Evolutionary conservation across 257 asterid species (phyloP), one percentile per base, ranked within the genome.

Genomic region (Gentiana macrophylla): DNA sequence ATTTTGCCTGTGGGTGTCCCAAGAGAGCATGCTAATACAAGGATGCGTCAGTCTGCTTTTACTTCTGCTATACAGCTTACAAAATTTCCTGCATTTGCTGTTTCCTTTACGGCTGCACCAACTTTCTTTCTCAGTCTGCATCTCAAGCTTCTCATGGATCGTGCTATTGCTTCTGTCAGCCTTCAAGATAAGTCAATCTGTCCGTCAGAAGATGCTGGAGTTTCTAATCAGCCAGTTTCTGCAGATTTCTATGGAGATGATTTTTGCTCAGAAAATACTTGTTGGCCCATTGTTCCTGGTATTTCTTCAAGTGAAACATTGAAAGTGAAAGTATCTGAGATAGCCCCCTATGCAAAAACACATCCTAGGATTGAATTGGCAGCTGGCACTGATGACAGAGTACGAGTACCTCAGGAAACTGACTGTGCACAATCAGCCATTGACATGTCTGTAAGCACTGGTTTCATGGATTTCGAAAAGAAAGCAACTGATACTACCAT

Each of bases 61-160:
- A 59, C 57, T 60, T 69, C 72, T 65, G 64, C 80, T 54, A 51
- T 63, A 52, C 74, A 68, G 70, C 76, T 49, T 1, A 70, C 79
- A 61, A 69, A 61, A 43, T 53, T 70, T 68, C 79, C 79, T 54
- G 61, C 66, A 62, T 74, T 74, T 76, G 71, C 81, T 70, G 53
- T 77, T 65, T 63, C 84, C 52, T 82, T 72, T 70, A 37, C 78
- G 47, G 77, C 75, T 12, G 80, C 80, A 6, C 90, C 86, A 12
- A 70, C 77, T n/a, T 65, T 66, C 62, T 77, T 77, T 53, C 70
- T 69, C 55, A 57, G 67, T 50, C 61, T 77, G 65, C 82, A 77
- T 63, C 76, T 77, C 57, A 55, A 67, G 64, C 53, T 72, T 60
- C 72, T 77, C 62, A 70, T 70, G 76, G 78, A 73, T n/a, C 72